Evolutionary conservation across 257 asterid species (phyloP).

Genomic region (Plantago ovata): DNA sequence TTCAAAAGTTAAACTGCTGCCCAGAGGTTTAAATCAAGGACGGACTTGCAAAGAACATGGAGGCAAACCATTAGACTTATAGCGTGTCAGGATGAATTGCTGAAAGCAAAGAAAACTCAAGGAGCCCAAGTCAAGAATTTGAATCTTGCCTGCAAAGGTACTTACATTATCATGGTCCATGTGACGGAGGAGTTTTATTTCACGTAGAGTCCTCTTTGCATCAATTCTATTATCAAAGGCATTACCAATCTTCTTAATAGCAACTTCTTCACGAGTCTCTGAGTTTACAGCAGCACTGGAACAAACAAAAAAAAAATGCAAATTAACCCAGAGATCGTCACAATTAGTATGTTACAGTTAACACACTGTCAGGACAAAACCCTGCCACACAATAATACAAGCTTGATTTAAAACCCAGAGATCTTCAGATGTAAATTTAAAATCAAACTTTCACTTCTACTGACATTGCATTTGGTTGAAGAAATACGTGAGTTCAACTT

Average conservation of each 20-base stretch:
- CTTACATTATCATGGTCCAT: slow-evolving; percentile 91
- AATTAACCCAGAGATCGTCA: slow-evolving; percentile 4
- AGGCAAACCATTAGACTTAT: slow-evolving; percentile 2
- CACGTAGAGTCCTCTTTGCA: slow-evolving; percentile 91
- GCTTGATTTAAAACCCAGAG: too few species aligned
- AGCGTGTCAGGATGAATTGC: not conserved
- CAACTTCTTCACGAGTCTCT: slow-evolving; percentile 93
- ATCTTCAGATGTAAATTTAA: too few species aligned
- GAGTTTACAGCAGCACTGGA: slow-evolving; percentile 89
- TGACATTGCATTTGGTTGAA: too few species aligned
- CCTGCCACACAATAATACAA: not conserved
- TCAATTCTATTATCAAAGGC: slow-evolving; percentile 94
- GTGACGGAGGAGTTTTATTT: slow-evolving; percentile 91
- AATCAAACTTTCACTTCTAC: too few species aligned
- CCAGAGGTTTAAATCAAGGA: not conserved
- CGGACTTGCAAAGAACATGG: not conserved
- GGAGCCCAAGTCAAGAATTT: too few species aligned
- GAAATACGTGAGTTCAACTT: too few species aligned
- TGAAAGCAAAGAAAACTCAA: too few species aligned
- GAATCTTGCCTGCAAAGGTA: not conserved
- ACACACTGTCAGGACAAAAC: not conserved
- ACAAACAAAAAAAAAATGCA: slow-evolving; percentile 31
- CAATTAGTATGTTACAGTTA: not conserved
- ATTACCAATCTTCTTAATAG: slow-evolving; percentile 97
- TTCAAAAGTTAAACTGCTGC: not conserved